Base-by-base conservation (phyloP, 495 filamentous ascomycete genomes). In the Aspergillus funiculosus region DNA sequence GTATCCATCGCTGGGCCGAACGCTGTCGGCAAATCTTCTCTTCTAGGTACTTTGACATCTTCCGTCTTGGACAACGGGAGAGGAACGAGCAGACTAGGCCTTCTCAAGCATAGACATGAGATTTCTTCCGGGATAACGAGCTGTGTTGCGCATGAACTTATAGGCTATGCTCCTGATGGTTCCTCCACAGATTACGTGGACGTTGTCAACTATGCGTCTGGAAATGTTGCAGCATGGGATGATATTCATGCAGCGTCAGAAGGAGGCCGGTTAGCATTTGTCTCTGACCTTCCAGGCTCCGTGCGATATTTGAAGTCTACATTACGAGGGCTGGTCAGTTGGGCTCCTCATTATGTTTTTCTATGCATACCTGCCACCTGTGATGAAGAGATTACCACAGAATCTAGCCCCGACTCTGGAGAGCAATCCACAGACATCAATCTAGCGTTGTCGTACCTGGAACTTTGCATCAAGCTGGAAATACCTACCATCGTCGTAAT, bases 81-180 rank as follows among this genome's bases (percentile, higher is more conserved):
- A 41, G 92, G 92, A 1, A 89, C 86, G 56, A 91, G 86, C 55
- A 74, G 92, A 50, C 74, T 95, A 27, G 88, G 85, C 51, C 67
- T 97, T 6, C 71, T 97, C 36, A 95, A 89, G 54, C 92, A 98
- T 63, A 78, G 86, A n/a, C 92, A 98, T 56, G 92, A 98, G 54
- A 85, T 97, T 22, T 82, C 73, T 0, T 91, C 89, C 3, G 92
- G 92, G 0, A 75, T 95, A 46, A 98, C 94, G 10, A 94, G 87
- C 57, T 96, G 90, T 5, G 81, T 98, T 10, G 81, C 91, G 3
- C 89, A 94, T 57, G 92, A 96, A 60, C 74, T 98, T 6, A 78
- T 97, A 46, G 92, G 94, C 14, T 97, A 97, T 61, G 36, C 58
- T 7, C 64, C 64, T 10, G 46, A 57, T 39, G 30, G 36, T 5